Percentiles rank a stretch among this genome's conserved stretches.
Conservation (phyloP, 768 basidiomycete species). For the Boletus patriciae region DNA sequence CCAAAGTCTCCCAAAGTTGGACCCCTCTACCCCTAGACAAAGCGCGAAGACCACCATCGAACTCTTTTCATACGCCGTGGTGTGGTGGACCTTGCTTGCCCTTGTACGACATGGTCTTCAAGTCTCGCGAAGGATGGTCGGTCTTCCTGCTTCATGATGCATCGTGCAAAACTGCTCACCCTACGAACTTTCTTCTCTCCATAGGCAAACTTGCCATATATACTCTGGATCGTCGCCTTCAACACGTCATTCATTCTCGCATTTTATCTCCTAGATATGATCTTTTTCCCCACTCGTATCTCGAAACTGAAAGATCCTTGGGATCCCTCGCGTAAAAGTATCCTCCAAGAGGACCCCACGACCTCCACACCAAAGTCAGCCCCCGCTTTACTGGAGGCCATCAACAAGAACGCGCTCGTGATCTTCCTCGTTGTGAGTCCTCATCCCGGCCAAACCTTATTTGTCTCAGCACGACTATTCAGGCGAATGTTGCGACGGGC, state of each 20-base stretch:
- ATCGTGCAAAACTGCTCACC: neutral
- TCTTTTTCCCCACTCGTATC: slow-evolving; percentile 55
- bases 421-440: slow-evolving; percentile 78
- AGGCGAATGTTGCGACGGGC: slow-evolving; percentile 91
- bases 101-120: slow-evolving; percentile 33
- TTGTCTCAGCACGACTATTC: neutral
- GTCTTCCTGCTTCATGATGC: slow-evolving; percentile 23
- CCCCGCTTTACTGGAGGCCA: slow-evolving; percentile 66
- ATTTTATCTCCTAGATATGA: slow-evolving; percentile 75
- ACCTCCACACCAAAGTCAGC: slow-evolving; percentile 26
- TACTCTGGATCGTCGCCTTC: slow-evolving; percentile 86
- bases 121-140: slow-evolving; percentile 64
- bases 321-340: slow-evolving; percentile 25
- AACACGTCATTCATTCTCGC: slow-evolving; percentile 82
- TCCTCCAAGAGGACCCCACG: slow-evolving; percentile 28
- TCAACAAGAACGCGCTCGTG: slow-evolving; percentile 78
- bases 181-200: neutral
- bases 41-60: slow-evolving; percentile 75
- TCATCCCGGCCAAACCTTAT: neutral
- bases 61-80: slow-evolving; percentile 68
- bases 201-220: slow-evolving; percentile 86
- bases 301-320: slow-evolving; percentile 25
- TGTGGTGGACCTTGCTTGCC: slow-evolving; percentile 75
- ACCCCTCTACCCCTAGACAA: slow-evolving; percentile 46
- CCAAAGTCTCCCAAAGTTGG: slow-evolving; percentile 4